Evolutionary conservation across 1,139 yeast genomes (phyloP), one percentile per base, ranked within the genome.

Genomic region (Yamadazyma jaroonii): DNA sequence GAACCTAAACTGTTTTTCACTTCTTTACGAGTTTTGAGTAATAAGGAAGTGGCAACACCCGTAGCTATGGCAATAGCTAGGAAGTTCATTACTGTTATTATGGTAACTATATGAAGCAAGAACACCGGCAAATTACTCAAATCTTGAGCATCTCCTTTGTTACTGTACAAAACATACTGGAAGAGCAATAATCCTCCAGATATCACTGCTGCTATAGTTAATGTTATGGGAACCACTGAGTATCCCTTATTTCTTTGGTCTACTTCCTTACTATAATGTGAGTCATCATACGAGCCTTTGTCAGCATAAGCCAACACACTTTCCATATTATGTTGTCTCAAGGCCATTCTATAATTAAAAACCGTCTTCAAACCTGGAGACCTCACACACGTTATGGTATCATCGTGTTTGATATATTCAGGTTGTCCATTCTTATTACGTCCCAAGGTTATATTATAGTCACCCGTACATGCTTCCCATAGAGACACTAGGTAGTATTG

Each of bases 301-400:
- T 55, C 62, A 5, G 81, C 79, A 47, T 76, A 76, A 0, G 77
- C 73, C 29, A 77, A 51, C 6, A 77, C 67, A 25, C 72, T 61
- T 11, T 61, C 54, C 29, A 77, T 56, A 6, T 77, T 77, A 20
- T 68, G 59, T 0, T 52, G 39, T 5, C 59, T 54, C 35, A 78
- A 52, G 40, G 72, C 64, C 2, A 51, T 47, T 29, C 75, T 57
- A 47, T 77, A 79, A 51, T 77, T 77, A 48, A 75, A 72, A 1
- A 66, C 58, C 38, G 55, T 58, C 11, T 46, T 33, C 11, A 38
- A 35, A 35, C 42, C 26, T 38, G 50, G 11, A 37, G 40, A 4
- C 32, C 32, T 15, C 2, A 49, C 40, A 40, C 74, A 68, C 17
- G 39, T 37, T 12, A 60, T 17, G 21, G 40, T 42, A 29, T 52